Evolutionary conservation across 305 asterid genomes (phyloP).

Genomic region (Fraxinus xanthoxyloides): DNA sequence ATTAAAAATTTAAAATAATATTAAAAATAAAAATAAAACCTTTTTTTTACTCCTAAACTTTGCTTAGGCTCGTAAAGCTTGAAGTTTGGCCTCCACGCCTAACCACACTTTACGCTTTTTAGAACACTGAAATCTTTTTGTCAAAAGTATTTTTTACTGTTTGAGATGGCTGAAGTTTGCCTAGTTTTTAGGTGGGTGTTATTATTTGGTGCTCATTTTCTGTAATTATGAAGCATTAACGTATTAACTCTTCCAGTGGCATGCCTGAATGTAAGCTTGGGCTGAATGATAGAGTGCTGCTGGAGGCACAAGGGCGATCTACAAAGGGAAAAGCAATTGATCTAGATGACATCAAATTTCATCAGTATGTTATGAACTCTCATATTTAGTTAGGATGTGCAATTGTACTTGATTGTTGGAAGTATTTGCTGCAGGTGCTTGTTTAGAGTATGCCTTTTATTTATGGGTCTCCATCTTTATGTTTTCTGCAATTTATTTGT

Average conservation of each 20-base stretch:
- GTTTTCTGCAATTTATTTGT: neutral
- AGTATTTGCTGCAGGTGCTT: neutral
- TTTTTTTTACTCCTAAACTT: too few relatives aligned
- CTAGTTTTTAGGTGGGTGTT: neutral
- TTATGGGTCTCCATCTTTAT: neutral
- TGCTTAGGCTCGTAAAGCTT: too few relatives aligned
- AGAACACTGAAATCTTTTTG: slow-evolving; percentile 2
- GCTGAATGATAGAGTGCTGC: slow-evolving; percentile 79
- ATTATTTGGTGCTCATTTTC: neutral
- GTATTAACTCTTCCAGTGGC: slow-evolving; percentile 63
- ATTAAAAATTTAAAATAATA: too few relatives aligned
- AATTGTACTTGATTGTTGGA: neutral
- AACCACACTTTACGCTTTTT: too few relatives aligned
- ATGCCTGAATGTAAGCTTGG: slow-evolving; percentile 99
- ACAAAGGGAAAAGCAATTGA: slow-evolving; percentile 95
- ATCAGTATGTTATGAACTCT: slow-evolving; percentile 63
- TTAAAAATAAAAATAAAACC: too few relatives aligned
- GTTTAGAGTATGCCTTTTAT: neutral
- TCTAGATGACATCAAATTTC: slow-evolving; percentile 94
- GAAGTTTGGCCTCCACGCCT: too few relatives aligned
- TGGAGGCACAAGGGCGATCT: slow-evolving; percentile 91
- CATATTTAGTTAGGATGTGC: neutral
- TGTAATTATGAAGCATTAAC: slow-evolving; percentile 6
- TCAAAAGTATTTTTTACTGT: slow-evolving; percentile 1
- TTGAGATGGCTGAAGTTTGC: slow-evolving; percentile 9